These are phyloP conservation scores for Trichoderma guizhouense DNA, from an alignment of 2,329 filamentous ascomycete genomes.

Conservation along the genomic window DNA sequence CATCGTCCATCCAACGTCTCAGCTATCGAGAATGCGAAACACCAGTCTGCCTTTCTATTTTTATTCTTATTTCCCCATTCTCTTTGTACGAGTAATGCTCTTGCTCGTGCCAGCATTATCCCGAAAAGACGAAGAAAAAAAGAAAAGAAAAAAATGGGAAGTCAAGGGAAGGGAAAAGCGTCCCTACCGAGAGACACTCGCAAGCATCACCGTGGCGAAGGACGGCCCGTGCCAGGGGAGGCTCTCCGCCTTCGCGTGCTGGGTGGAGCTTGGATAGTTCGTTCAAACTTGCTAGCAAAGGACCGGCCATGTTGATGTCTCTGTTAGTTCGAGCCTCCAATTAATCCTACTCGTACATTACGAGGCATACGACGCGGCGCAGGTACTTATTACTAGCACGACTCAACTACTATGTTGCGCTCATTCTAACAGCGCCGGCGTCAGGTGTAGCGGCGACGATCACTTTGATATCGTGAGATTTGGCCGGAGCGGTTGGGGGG, in stretches of 20 bases:
- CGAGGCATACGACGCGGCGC: not conserved
- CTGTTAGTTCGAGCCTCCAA: not conserved
- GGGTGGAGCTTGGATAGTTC: not conserved
- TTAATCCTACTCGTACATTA: not conserved
- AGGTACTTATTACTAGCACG: not conserved
- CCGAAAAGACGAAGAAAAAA: not conserved
- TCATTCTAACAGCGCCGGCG: not conserved
- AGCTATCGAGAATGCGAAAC: not conserved
- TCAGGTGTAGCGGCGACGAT: not conserved
- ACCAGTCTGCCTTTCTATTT: not conserved
- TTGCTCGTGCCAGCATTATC: not conserved
- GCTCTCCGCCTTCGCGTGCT: conserved; percentile 13
- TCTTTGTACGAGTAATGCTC: not conserved
- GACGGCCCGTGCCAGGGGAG: conserved; percentile 16
- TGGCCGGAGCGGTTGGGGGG: not conserved
- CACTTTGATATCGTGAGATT: not conserved
- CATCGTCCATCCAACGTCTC: not conserved
- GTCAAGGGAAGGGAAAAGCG: not conserved
- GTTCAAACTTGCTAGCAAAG: not conserved
- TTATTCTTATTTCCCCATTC: not conserved
- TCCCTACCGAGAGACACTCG: not conserved
- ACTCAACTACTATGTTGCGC: not conserved
- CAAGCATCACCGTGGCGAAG: not conserved
- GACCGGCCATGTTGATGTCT: not conserved
- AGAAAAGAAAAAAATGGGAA: not conserved